Evolutionary conservation across 2,329 filamentous ascomycete genomes (phyloP), one percentile per base, ranked within the genome.

Genomic region (Ploettnerulaceae sp.): DNA sequence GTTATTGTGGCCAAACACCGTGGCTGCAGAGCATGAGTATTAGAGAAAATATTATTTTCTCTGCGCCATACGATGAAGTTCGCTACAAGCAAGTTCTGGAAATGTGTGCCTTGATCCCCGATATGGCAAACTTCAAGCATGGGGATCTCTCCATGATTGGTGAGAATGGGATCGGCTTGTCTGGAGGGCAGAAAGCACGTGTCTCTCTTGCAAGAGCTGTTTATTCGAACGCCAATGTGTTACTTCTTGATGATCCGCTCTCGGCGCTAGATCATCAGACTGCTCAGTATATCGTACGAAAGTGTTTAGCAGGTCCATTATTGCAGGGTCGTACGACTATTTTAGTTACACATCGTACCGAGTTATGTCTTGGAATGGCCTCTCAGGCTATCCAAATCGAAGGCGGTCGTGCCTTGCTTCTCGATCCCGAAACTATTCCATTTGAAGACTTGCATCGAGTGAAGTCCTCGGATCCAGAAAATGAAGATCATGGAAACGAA

Each of bases 11-110:
- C 2, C 81, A 84, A 53, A 79, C 75, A 4, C 79, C 81, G 1
- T 85, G 81, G 81, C 67, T 85, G 1, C 79, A 84, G 55, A 84
- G 77, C 51, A 84, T 83, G 79, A 83, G 73, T 48, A 82, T 85
- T 20, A 72, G 79, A 20, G 80, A 85, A 32, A 85, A 84, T 51
- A 84, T 85, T 21, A 66, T 84, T 0, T 84, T 84, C 62, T 77
- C 75, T 4, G 71, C 74, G 3, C 72, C 75, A 0, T 83, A 89
- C 57, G 84, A 95, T 49, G 81, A 86, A 51, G 68, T 70, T 12
- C 72, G 78, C 57, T 95, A 74, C 71, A 75, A 79, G 45, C 75
- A 82, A 28, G 82, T 90, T n/a, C 60, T 84, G 2, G 77, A 83
- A 48, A 78, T 73, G 3, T 84, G 81, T 58, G 77, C 77, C 3